Evolutionary conservation across 805 yeast genomes (phyloP).

Genomic region (Candida vaughaniae): DNA sequence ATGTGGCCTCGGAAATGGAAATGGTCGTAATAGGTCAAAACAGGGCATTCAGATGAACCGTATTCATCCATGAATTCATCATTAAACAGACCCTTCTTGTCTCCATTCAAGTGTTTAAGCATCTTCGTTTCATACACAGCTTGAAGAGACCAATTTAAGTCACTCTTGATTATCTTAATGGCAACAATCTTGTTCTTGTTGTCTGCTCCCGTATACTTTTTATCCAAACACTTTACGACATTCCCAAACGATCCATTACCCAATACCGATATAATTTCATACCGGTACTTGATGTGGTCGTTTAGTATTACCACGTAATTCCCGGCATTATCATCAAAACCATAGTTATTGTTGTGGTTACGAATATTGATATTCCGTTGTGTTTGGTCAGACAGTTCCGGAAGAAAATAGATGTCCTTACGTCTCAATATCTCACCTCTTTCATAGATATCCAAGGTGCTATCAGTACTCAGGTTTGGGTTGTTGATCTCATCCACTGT

Average conservation of each 20-base stretch:
- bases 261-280: slow-evolving; percentile 54
- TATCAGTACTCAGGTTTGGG: not conserved
- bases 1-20: slow-evolving; percentile 80
- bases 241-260: slow-evolving; percentile 86
- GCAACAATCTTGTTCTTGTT: slow-evolving; percentile 53
- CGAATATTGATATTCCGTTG: slow-evolving; percentile 30
- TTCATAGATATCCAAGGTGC: slow-evolving; percentile 51
- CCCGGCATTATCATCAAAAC: slow-evolving; percentile 69
- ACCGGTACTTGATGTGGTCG: slow-evolving; percentile 78
- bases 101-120: slow-evolving; percentile 45
- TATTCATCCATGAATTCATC: slow-evolving; percentile 16
- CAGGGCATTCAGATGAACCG: slow-evolving; percentile 16
- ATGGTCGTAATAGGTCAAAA: slow-evolving; percentile 62
- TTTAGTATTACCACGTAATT: slow-evolving; percentile 55
- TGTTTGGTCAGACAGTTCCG: slow-evolving; percentile 23
- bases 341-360: slow-evolving; percentile 51
- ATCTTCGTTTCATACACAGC: slow-evolving; percentile 75
- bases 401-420: slow-evolving; percentile 50
- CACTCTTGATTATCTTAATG: slow-evolving; percentile 72
- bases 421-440: slow-evolving; percentile 57
- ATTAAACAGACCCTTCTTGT: not conserved
- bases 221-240: slow-evolving; percentile 69
- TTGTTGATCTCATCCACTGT: slow-evolving; percentile 3
- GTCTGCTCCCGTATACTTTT: slow-evolving; percentile 34
- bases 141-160: slow-evolving; percentile 71